These are phyloP conservation scores for Ophiocordyceps camponoti-leonardi DNA, from an alignment of 2,329 filamentous ascomycete genomes.

Conservation along the genomic window DNA sequence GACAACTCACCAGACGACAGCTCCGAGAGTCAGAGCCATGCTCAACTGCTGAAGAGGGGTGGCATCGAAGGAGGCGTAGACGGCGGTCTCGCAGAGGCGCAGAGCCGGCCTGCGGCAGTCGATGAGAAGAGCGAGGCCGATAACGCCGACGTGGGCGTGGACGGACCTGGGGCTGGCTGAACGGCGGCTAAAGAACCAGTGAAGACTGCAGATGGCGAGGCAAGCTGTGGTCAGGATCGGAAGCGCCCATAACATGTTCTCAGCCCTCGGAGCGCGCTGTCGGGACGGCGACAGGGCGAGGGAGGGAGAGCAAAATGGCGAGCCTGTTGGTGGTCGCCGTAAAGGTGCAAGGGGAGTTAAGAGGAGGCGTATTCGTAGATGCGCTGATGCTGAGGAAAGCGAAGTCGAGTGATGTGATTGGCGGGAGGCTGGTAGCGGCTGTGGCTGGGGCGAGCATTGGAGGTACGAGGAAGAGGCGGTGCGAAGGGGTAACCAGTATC, in stretches of 20 bases:
- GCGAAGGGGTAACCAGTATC: background rate
- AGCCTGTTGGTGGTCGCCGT: slow-evolving; percentile 3
- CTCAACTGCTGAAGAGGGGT: slow-evolving; percentile 31
- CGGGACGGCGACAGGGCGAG: slow-evolving; percentile 2
- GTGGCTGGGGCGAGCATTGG: background rate
- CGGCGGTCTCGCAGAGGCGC: slow-evolving; percentile 11
- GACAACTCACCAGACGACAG: slow-evolving; percentile 32
- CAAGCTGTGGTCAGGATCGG: slow-evolving; percentile 21
- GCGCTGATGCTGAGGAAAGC: background rate
- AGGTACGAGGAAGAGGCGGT: background rate
- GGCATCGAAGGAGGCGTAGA: slow-evolving; percentile 24
- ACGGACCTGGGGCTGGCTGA: slow-evolving; percentile 13
- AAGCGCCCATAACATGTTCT: slow-evolving; percentile 27
- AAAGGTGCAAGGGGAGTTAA: slow-evolving; percentile 1
- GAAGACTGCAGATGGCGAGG: slow-evolving; percentile 19
- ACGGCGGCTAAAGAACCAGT: slow-evolving; percentile 17
- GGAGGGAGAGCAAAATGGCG: background rate
- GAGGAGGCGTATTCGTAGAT: background rate
- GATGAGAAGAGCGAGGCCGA: slow-evolving; percentile 15
- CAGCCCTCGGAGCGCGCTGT: slow-evolving; percentile 9
- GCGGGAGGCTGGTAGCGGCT: background rate
- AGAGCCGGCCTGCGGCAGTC: slow-evolving; percentile 14
- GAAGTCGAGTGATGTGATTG: background rate
- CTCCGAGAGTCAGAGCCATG: slow-evolving; percentile 36
- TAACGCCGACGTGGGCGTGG: slow-evolving; percentile 10